Percentiles rank a stretch among this genome's conserved stretches.
Evolutionary conservation across 495 filamentous ascomycete genomes (phyloP).

Genomic region (Saxophila tyrrhenica): DNA sequence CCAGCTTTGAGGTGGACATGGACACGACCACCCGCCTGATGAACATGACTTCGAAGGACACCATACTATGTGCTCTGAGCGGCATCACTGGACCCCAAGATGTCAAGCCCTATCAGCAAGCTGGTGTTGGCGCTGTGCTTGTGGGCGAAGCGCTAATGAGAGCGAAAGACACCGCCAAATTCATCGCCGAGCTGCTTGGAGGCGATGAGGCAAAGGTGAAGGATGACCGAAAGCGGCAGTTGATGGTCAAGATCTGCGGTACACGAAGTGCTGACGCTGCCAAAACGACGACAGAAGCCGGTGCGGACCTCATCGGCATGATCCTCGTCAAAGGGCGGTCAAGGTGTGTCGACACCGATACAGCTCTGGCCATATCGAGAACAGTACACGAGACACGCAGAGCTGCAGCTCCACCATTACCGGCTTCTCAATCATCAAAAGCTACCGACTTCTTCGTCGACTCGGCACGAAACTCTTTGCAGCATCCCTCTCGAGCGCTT

Average conservation of each 20-base stretch:
- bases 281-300: constrained; percentile 66
- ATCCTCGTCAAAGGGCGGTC: constrained; percentile 75
- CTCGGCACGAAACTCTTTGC: constrained; percentile 36
- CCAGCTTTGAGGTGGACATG: constrained; percentile 91
- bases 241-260: constrained; percentile 92
- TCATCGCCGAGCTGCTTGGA: constrained; percentile 71
- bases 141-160: constrained; percentile 96
- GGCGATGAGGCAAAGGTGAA: constrained; percentile 26
- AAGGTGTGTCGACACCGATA: constrained; percentile 63
- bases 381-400: constrained; percentile 52
- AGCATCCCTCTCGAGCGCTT: constrained; percentile 51
- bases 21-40: constrained; percentile 87
- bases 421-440: neutral
- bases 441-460: constrained; percentile 55
- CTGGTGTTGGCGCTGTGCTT: constrained; percentile 83
- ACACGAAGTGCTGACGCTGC: constrained; percentile 77
- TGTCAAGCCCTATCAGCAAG: constrained; percentile 73
- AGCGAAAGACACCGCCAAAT: constrained; percentile 62
- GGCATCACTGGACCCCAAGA: constrained; percentile 88
- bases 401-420: neutral
- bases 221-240: constrained; percentile 16
- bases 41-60: constrained; percentile 68
- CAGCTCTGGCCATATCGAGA: constrained; percentile 67
- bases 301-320: constrained; percentile 86
- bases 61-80: constrained; percentile 89